Percentiles rank a stretch among this genome's conserved stretches.
phyloP scores from a whole-genome alignment of 176 grass and related monocot genomes.

The Carex myosuroides region DNA sequence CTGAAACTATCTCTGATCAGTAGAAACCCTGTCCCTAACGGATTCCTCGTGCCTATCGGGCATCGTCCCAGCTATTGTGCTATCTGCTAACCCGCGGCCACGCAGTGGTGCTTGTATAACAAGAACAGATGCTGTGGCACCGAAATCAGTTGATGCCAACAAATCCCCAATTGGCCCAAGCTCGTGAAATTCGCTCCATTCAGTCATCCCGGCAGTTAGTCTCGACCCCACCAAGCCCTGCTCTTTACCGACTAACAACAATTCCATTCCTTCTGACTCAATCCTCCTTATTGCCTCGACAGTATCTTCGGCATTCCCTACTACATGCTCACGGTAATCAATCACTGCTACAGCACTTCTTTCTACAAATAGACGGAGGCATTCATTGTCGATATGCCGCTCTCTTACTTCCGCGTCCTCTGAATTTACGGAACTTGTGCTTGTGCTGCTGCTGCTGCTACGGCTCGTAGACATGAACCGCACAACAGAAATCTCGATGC shows the following conservation, averaged over 20 bases:
- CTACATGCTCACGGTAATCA: slow-evolving; percentile 39
- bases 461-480: slow-evolving; percentile 31
- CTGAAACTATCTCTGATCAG: neutral
- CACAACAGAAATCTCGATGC: slow-evolving; percentile 36
- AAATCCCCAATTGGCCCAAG: slow-evolving; percentile 66
- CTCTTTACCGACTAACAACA: slow-evolving; percentile 49
- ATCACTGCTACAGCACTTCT: slow-evolving; percentile 2
- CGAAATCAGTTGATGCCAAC: slow-evolving; percentile 58
- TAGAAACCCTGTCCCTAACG: too few species aligned
- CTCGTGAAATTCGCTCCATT: slow-evolving; percentile 86
- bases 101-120: slow-evolving; percentile 45
- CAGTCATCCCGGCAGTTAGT: slow-evolving; percentile 49
- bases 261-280: slow-evolving; percentile 37
- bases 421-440: neutral
- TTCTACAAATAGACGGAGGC: slow-evolving; percentile 35
- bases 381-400: slow-evolving; percentile 35
- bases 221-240: slow-evolving; percentile 24
- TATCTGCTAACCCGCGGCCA: neutral
- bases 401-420: slow-evolving; percentile 41
- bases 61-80: neutral
- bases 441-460: neutral
- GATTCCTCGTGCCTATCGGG: neutral
- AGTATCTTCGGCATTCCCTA: slow-evolving; percentile 51
- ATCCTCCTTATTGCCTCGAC: slow-evolving; percentile 37
- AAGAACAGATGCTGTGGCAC: slow-evolving; percentile 39